Conservation (phyloP, 1,139 yeast species). For the Sugiyamaella xylanicola region DNA sequence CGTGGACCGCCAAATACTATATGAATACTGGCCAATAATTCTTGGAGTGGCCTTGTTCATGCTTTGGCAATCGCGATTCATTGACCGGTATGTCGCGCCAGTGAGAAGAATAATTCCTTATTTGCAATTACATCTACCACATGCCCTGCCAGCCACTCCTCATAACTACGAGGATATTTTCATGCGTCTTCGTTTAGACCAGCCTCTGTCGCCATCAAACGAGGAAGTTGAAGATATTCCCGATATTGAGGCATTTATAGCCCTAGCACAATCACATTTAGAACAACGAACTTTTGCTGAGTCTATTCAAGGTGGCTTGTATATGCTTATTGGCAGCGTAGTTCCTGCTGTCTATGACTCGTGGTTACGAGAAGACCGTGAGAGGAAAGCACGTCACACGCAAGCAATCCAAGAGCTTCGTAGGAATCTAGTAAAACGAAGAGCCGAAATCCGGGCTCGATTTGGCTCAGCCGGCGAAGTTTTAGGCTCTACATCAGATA, state of each 20-base stretch:
- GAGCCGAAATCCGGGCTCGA: background rate
- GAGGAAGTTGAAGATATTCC: constrained; percentile 1
- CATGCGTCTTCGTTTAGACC: constrained; percentile 15
- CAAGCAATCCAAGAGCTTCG: constrained; percentile 21
- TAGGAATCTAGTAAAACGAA: constrained; percentile 13
- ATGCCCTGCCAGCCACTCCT: constrained; percentile 23
- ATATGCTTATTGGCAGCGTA: constrained; percentile 33
- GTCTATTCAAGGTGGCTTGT: constrained; percentile 14
- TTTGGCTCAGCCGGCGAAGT: background rate
- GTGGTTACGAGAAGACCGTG: constrained; percentile 33
- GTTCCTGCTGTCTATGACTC: constrained; percentile 33
- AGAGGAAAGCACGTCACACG: constrained; percentile 26
- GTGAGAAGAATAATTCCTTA: constrained; percentile 14
- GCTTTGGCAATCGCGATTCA: constrained; percentile 20
- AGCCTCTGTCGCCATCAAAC: background rate
- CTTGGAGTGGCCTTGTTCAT: constrained; percentile 5
- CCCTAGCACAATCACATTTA: background rate
- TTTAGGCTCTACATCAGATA: background rate
- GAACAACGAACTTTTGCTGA: constrained; percentile 8
- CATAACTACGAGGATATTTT: constrained; percentile 15
- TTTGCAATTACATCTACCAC: constrained; percentile 22
- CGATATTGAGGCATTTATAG: constrained; percentile 11
- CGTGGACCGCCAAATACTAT: constrained; percentile 14
- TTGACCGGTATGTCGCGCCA: constrained; percentile 19
- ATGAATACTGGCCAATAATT: constrained; percentile 18